phyloP scores from a whole-genome alignment of 1,284 basidiomycete species.

The Phylloporus sp. region DNA sequence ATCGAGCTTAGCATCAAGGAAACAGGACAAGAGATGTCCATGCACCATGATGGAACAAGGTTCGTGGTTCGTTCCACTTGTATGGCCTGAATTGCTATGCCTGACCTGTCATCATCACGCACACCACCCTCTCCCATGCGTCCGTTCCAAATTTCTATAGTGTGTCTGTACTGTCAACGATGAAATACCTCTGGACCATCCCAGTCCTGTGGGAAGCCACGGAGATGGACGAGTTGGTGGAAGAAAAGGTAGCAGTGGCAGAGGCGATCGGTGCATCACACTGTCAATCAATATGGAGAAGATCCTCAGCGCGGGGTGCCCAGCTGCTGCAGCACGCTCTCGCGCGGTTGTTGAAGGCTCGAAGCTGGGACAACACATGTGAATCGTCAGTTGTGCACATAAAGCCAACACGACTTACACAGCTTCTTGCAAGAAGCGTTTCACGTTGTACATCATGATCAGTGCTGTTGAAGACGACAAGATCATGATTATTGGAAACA shows the following conservation, averaged over 20 bases:
- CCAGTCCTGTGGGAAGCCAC: constrained; percentile 14
- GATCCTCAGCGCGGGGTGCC: constrained; percentile 80
- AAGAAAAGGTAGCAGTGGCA: constrained; percentile 11
- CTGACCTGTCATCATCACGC: constrained; percentile 95
- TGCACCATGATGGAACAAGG: constrained; percentile 90
- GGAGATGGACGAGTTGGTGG: neutral
- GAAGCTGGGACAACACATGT: constrained; percentile 59
- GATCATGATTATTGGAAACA: constrained; percentile 94
- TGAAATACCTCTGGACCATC: constrained; percentile 61
- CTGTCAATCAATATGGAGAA: constrained; percentile 83
- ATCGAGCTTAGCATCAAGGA: too few species aligned
- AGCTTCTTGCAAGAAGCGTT: constrained; percentile 90
- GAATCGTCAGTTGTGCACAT: neutral
- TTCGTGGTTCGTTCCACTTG: constrained; percentile 92
- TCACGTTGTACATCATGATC: constrained; percentile 98
- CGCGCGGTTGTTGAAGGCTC: constrained; percentile 80
- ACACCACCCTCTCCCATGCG: constrained; percentile 94
- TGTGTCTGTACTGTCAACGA: constrained; percentile 93
- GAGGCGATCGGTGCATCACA: constrained; percentile 62
- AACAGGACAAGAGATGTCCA: neutral
- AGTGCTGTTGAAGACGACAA: constrained; percentile 89
- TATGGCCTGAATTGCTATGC: constrained; percentile 98
- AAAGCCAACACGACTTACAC: constrained; percentile 51
- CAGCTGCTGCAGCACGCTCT: constrained; percentile 65
- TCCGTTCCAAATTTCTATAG: constrained; percentile 89